Base-by-base conservation (phyloP, 116 monocot species). In the Trichopus zeylanicus region DNA sequence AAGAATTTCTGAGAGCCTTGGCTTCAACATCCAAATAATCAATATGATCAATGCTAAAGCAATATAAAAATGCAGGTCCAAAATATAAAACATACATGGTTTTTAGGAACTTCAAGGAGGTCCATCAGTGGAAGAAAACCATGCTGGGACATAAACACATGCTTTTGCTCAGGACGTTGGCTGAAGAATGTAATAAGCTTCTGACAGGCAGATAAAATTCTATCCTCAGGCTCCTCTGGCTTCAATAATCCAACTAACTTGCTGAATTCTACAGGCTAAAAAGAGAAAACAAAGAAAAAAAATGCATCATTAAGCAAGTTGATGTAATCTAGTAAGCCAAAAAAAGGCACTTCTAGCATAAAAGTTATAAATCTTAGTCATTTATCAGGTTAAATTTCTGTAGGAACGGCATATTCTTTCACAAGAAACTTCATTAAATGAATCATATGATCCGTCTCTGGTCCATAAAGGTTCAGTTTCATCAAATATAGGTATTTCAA, bases 91-190 rank as follows among this genome's bases (percentile, higher is more conserved):
- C 91, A 56, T 89, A 89, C 87, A 59, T 80, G 83, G 18, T 70
- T 71, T 72, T 79, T 90, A 26, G 86, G 91, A 68, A 85, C 68
- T 62, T 87, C 95, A 72, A 97, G 87, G 53, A 97, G 80, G 46
- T 90, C 95, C 76, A 97, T 72, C 32, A 97, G 62, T 23, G 76
- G 90, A 23, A 90, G 78, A 48, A 97, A 83, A 70, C 95, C 95
- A 68, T 97, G 72, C 61, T 84, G 90, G 16, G 84, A 71, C 73
- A 97, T 73, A 61, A 76, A 97, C 64, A 73, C 68, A 62, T 73
- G 78, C 31, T 97, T 97, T 53, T 83, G 90, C 68, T 97, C 95
- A 24, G 95, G 84, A 19, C 84, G 95, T 19, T 86, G 90, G 33
- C 59, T 65, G 63, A 97, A 83, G 33, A 90, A 79, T n/a, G 68